A percentile compares a stretch with the other conserved stretches of the same genome.
Conservation (phyloP, 2,329 filamentous ascomycete genomes). For the Penicillium capsulatum region DNA sequence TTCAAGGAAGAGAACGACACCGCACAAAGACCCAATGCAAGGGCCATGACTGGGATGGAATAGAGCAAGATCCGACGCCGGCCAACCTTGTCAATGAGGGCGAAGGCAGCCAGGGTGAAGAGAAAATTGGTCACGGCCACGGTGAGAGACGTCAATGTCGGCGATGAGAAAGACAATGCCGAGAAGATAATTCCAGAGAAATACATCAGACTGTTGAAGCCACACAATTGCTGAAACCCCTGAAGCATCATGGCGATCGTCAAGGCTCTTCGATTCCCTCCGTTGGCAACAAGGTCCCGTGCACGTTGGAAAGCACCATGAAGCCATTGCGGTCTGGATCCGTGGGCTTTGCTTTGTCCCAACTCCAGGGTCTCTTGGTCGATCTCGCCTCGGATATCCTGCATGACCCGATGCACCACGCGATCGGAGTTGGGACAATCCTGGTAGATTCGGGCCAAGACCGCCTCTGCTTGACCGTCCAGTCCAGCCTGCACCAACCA, state of each 20-base stretch:
- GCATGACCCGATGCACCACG: constrained; percentile 58
- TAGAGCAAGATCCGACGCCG: constrained; percentile 74
- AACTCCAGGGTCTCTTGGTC: constrained; percentile 59
- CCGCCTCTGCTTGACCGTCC: constrained; percentile 56
- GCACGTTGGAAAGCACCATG: constrained; percentile 26
- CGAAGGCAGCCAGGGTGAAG: constrained; percentile 70
- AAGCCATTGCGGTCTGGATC: constrained; percentile 21
- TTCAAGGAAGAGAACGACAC: constrained; percentile 66
- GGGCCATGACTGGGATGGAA: constrained; percentile 78
- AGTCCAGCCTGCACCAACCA: constrained; percentile 73
- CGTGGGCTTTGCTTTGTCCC: constrained; percentile 18
- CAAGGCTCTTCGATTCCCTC: constrained; percentile 63
- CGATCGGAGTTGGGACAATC: constrained; percentile 40
- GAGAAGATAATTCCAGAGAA: constrained; percentile 80
- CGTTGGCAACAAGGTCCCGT: constrained; percentile 31
- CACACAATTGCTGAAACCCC: constrained; percentile 81
- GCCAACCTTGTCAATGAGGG: constrained; percentile 74
- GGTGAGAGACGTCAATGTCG: constrained; percentile 73
- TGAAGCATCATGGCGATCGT: constrained; percentile 83
- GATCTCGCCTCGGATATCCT: constrained; percentile 69
- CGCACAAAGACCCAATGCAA: constrained; percentile 66
- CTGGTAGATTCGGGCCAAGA: constrained; percentile 64
- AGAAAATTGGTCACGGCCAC: constrained; percentile 80
- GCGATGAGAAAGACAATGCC: constrained; percentile 70
- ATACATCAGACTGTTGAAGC: constrained; percentile 91